phyloP scores from a whole-genome alignment of 2,329 filamentous ascomycete genomes.

The Trichoderma pleuroti region DNA sequence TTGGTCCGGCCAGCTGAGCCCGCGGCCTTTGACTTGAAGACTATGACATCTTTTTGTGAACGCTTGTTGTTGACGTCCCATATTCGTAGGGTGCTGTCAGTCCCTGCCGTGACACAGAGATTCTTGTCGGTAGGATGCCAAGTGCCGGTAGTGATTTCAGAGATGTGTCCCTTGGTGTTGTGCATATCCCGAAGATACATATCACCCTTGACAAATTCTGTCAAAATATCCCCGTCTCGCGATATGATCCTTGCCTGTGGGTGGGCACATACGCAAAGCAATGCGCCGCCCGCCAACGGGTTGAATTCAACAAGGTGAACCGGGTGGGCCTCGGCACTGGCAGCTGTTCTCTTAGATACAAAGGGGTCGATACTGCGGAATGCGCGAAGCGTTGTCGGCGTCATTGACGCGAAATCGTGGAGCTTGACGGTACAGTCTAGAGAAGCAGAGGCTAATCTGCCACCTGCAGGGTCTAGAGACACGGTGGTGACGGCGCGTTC shows the following conservation, averaged over 20 bases:
- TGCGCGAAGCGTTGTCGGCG: slow-evolving; percentile 85
- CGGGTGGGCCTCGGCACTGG: slow-evolving; percentile 77
- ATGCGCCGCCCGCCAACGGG: slow-evolving; percentile 70
- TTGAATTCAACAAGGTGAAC: slow-evolving; percentile 87
- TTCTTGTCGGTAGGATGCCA: slow-evolving; percentile 90
- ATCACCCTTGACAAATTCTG: slow-evolving; percentile 93
- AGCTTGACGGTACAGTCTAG: slow-evolving; percentile 88
- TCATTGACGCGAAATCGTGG: slow-evolving; percentile 95
- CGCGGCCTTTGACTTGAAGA: slow-evolving; percentile 88
- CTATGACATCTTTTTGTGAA: slow-evolving; percentile 87
- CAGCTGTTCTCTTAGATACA: slow-evolving; percentile 63
- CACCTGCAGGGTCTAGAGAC: slow-evolving; percentile 80
- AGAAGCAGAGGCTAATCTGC: slow-evolving; percentile 82
- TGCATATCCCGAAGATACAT: slow-evolving; percentile 98
- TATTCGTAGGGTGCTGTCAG: slow-evolving; percentile 91
- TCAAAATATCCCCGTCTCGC: slow-evolving; percentile 79
- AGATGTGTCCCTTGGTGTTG: slow-evolving; percentile 94
- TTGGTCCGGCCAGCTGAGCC: slow-evolving; percentile 86
- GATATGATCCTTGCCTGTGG: slow-evolving; percentile 86
- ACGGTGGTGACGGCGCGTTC: slow-evolving; percentile 81
- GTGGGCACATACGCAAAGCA: slow-evolving; percentile 84
- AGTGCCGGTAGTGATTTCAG: slow-evolving; percentile 81
- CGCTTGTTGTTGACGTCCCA: slow-evolving; percentile 95
- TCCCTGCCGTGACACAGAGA: slow-evolving; percentile 83
- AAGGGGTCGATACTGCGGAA: slow-evolving; percentile 92